Evolutionary conservation across 2,329 filamentous ascomycete genomes (phyloP), one percentile per base, ranked within the genome.

Genomic region (Ceratocystis alfenasii): DNA sequence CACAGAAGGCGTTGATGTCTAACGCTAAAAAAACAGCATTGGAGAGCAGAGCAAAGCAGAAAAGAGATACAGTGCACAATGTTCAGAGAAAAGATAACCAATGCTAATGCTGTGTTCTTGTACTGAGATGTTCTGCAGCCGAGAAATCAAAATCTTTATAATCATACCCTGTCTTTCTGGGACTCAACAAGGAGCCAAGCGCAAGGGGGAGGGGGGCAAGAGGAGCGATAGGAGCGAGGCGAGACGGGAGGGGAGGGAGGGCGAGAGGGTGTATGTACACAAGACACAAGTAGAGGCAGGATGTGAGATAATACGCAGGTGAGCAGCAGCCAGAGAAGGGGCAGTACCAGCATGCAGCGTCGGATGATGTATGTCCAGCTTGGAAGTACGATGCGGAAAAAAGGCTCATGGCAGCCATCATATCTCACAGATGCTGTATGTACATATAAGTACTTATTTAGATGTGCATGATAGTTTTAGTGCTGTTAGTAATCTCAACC

Each of bases 331-430:
- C 36, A 59, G 30, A 36, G 17, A 59, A 59, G 28, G 33, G 55
- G 28, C 55, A 33, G 7, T n/a, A n/a, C 55, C 25, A 30, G n/a
- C 15, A 59, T 20, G 55, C 28, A 59, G 7, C 17, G 55, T 59
- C 28, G 55, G 55, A 59, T 59, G 55, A 36, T 59, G 28, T 36
- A 59, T 59, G 55, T 36, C 25, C 55, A 59, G 55, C 55, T 59
- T 30, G 55, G 55, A 15, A 28, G 55, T 59, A 36, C 55, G 17
- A 59, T 28, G 15, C 22, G 55, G 33, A 30, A 15, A 59, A 36
- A 59, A 20, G 30, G 55, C 15, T 28, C 22, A 7, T 59, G 55
- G 28, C 55, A 59, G 55, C 12, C 55, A 59, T n/a, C 30, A 59
- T 36, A 36, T 36, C 55, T 28, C 1, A 8, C 17, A 33, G 28